These are phyloP conservation scores for Macrocybe gigantea DNA, from an alignment of 768 basidiomycete species.

Conservation along the genomic window DNA sequence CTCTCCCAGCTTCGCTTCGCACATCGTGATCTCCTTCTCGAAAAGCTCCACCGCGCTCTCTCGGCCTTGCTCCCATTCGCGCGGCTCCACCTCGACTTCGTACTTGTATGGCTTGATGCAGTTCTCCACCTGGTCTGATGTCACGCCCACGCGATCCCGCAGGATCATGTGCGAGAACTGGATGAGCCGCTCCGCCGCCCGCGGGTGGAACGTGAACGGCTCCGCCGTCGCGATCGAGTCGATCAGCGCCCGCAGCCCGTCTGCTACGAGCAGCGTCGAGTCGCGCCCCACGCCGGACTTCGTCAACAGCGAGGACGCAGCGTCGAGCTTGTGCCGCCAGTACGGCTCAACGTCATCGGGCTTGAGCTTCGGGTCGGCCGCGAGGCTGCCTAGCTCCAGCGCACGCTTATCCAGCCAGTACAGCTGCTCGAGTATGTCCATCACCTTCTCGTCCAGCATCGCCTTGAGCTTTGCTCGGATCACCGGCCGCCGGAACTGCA, in stretches of 20 bases:
- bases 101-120: slow-evolving; percentile 99
- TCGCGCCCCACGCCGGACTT: slow-evolving; percentile 96
- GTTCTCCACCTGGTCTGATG: slow-evolving; percentile 99
- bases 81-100: slow-evolving; percentile 89
- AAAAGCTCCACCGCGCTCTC: slow-evolving; percentile 71
- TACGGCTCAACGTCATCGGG: slow-evolving; percentile 79
- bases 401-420: slow-evolving; percentile 95
- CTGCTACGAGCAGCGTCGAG: slow-evolving; percentile 90
- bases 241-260: slow-evolving; percentile 84
- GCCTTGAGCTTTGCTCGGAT: slow-evolving; percentile 84
- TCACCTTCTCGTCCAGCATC: slow-evolving; percentile 94
- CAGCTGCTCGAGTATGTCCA: slow-evolving; percentile 94
- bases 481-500: slow-evolving; percentile 83
- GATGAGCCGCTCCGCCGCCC: slow-evolving; percentile 81
- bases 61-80: slow-evolving; percentile 90
- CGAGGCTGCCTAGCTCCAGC: slow-evolving; percentile 66
- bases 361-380: slow-evolving; percentile 61
- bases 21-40: slow-evolving; percentile 78
- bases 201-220: slow-evolving; percentile 89
- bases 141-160: slow-evolving; percentile 86
- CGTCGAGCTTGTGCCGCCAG: slow-evolving; percentile 96
- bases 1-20: slow-evolving; percentile 81
- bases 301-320: slow-evolving; percentile 87
- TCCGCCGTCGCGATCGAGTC: slow-evolving; percentile 85
- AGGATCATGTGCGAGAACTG: slow-evolving; percentile 92